Evolutionary conservation across 2,329 filamentous ascomycete species (phyloP).

Genomic region (Nemania serpens): DNA sequence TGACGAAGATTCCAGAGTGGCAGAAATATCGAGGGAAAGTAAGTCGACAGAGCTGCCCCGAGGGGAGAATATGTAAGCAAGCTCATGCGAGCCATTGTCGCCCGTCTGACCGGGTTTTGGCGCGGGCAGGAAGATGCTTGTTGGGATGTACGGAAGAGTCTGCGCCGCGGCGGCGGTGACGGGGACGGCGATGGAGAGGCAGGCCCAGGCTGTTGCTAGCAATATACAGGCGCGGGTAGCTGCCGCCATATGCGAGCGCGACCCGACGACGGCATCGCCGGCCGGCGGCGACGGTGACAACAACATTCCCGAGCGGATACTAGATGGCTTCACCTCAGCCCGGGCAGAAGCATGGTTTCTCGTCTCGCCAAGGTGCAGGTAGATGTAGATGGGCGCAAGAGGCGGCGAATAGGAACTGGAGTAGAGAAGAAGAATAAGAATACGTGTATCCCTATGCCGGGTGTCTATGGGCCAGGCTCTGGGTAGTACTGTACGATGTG

Average conservation of each 20-base stretch:
- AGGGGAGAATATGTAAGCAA: slow-evolving; percentile 73
- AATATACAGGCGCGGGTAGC: slow-evolving; percentile 33
- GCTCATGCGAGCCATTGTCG: slow-evolving; percentile 44
- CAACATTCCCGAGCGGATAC: slow-evolving; percentile 32
- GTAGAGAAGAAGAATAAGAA: slow-evolving; percentile 3
- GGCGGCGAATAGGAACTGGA: slow-evolving; percentile 7
- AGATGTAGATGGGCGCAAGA: background rate
- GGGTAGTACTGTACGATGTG: too few species aligned
- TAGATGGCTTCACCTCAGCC: slow-evolving; percentile 35
- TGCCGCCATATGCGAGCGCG: slow-evolving; percentile 23
- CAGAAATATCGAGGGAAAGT: slow-evolving; percentile 68
- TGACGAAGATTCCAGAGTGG: slow-evolving; percentile 54
- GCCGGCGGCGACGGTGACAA: slow-evolving; percentile 32
- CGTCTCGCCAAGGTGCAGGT: slow-evolving; percentile 4
- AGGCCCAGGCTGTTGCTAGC: slow-evolving; percentile 27
- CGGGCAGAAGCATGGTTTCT: slow-evolving; percentile 35
- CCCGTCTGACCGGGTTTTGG: slow-evolving; percentile 48
- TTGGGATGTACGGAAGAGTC: slow-evolving; percentile 76
- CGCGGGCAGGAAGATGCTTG: slow-evolving; percentile 66
- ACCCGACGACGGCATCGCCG: slow-evolving; percentile 26
- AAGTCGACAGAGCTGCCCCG: slow-evolving; percentile 56
- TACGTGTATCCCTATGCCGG: slow-evolving; percentile 14
- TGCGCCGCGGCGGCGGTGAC: slow-evolving; percentile 44
- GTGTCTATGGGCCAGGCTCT: slow-evolving; percentile 1
- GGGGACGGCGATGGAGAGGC: slow-evolving; percentile 32